These are phyloP conservation scores for Podosphaera leucotricha DNA, from an alignment of 2,329 filamentous ascomycete species.

Conservation along the genomic window DNA sequence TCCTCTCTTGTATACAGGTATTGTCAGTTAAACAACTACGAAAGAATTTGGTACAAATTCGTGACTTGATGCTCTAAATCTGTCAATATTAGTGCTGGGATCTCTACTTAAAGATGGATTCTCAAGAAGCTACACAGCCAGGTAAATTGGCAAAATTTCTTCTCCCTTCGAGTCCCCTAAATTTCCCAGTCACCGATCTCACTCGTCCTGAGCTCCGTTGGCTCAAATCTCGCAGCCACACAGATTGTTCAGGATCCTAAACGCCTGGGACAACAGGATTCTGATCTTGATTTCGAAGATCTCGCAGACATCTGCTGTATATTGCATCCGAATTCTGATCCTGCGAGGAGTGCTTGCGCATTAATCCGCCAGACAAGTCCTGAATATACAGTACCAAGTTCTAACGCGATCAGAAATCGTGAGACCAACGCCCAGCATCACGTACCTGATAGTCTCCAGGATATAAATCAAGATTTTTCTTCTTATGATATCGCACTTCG, in stretches of 20 bases:
- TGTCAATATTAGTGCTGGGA: no score
- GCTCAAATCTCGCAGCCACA: slow-evolving; percentile 29
- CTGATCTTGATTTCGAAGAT: slow-evolving; percentile 60
- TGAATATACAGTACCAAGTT: slow-evolving; percentile 35
- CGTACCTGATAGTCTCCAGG: slow-evolving; percentile 4
- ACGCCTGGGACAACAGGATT: slow-evolving; percentile 55
- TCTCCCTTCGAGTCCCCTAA: slow-evolving; percentile 1
- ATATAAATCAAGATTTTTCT: slow-evolving; percentile 8
- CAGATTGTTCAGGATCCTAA: slow-evolving; percentile 64
- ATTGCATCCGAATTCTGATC: slow-evolving; percentile 53
- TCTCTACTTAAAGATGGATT: slow-evolving; percentile 8
- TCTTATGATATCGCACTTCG: slow-evolving; percentile 48
- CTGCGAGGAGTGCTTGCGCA: slow-evolving; percentile 41
- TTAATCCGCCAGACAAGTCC: slow-evolving; percentile 26
- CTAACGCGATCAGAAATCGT: neutral
- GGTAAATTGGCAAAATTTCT: slow-evolving; percentile 6
- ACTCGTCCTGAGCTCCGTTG: slow-evolving; percentile 1
- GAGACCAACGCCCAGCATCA: slow-evolving; percentile 17
- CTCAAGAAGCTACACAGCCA: slow-evolving; percentile 13
- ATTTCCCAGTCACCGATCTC: slow-evolving; percentile 1
- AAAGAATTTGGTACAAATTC: no score
- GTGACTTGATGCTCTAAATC: no score
- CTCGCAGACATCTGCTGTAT: slow-evolving; percentile 77
- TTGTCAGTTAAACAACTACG: no score
- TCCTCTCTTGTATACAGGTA: no score